A percentile compares a stretch with the other conserved stretches of the same genome.
phyloP scores from a whole-genome alignment of 371 early-diverging fungal species.

The Apophysomyces sp. region DNA sequence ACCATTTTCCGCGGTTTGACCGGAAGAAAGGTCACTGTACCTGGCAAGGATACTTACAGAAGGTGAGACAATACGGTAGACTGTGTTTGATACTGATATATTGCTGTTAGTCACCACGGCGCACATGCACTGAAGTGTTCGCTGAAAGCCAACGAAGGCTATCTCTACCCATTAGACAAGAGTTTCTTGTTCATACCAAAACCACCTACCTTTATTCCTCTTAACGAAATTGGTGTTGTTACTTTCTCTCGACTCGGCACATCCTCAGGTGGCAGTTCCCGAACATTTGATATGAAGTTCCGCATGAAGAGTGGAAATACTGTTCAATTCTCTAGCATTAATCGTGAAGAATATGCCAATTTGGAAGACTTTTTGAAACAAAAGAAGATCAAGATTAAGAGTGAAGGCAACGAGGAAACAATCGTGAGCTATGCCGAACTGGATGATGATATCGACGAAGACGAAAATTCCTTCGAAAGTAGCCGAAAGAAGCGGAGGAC shows the following conservation, averaged over 20 bases:
- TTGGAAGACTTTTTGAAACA: slow-evolving; percentile 78
- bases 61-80: slow-evolving; percentile 14
- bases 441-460: slow-evolving; percentile 62
- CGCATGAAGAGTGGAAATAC: slow-evolving; percentile 81
- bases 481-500: slow-evolving; percentile 51
- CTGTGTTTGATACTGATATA: background rate
- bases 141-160: slow-evolving; percentile 98
- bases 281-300: slow-evolving; percentile 94
- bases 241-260: slow-evolving; percentile 90
- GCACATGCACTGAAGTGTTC: slow-evolving; percentile 94
- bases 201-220: slow-evolving; percentile 87
- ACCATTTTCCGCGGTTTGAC: slow-evolving; percentile 90
- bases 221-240: slow-evolving; percentile 84
- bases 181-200: slow-evolving; percentile 96
- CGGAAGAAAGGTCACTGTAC: slow-evolving; percentile 75
- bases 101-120: slow-evolving; percentile 60
- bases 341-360: slow-evolving; percentile 86
- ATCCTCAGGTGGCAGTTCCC: slow-evolving; percentile 61
- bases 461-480: slow-evolving; percentile 27
- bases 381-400: slow-evolving; percentile 85
- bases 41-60: slow-evolving; percentile 55
- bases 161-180: slow-evolving; percentile 93
- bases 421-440: slow-evolving; percentile 61
- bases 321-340: slow-evolving; percentile 83
- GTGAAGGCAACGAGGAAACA: slow-evolving; percentile 66